Conservation (phyloP, 495 filamentous ascomycete species). For the Daldinia loculata region DNA sequence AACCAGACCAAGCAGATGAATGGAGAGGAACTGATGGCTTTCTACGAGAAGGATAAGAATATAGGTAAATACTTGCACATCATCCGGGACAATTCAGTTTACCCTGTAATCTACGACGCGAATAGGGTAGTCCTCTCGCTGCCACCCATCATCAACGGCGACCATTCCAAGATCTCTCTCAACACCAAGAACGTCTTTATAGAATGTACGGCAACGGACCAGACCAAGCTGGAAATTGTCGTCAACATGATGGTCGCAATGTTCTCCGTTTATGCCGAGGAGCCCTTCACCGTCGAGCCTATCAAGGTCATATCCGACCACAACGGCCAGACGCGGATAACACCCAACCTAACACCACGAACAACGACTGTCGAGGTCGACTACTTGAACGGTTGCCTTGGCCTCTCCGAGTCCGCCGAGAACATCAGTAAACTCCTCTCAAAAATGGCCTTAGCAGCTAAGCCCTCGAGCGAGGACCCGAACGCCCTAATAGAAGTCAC, state of each 20-base stretch:
- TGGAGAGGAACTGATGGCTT: conserved; percentile 87
- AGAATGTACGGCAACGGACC: conserved; percentile 95
- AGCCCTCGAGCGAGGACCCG: conserved; percentile 69
- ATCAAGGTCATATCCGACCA: conserved; percentile 90
- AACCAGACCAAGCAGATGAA: conserved; percentile 91
- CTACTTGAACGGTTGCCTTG: conserved; percentile 92
- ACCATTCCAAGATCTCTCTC: conserved; percentile 93
- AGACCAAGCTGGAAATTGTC: conserved; percentile 96
- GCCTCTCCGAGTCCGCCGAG: conserved; percentile 73
- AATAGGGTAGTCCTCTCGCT: conserved; percentile 89
- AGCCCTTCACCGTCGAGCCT: conserved; percentile 92
- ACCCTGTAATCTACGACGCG: conserved; percentile 95
- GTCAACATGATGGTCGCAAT: conserved; percentile 94
- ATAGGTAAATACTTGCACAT: conserved; percentile 82
- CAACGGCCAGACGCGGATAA: conserved; percentile 81
- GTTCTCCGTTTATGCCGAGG: conserved; percentile 92
- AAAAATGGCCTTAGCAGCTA: conserved; percentile 85
- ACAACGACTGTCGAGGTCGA: conserved; percentile 81
- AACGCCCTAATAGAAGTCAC: conserved; percentile 75
- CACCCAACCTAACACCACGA: conserved; percentile 79
- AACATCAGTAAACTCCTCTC: conserved; percentile 78
- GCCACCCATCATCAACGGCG: conserved; percentile 96
- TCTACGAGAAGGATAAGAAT: conserved; percentile 83
- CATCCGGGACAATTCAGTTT: conserved; percentile 90
- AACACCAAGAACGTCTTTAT: conserved; percentile 93